phyloP scores from a whole-genome alignment of 1,284 basidiomycete species.

The Leccinum variabile region DNA sequence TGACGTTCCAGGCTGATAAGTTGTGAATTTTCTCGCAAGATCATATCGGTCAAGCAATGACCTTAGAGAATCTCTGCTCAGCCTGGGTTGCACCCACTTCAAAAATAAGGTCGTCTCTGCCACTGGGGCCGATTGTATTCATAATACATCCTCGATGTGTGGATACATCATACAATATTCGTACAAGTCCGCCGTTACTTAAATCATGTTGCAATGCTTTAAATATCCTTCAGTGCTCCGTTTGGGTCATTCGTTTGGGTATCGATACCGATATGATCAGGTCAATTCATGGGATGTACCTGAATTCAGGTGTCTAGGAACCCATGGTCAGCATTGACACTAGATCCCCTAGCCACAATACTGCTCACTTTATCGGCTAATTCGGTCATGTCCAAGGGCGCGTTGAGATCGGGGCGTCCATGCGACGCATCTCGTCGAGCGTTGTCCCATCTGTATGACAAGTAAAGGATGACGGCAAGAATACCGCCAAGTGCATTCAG shows the following conservation, averaged over 20 bases:
- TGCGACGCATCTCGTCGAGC: conserved; percentile 51
- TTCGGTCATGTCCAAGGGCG: conserved; percentile 59
- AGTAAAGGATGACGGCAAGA: conserved; percentile 51
- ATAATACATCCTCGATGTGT: not conserved
- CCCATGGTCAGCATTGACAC: not conserved
- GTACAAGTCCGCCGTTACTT: not conserved
- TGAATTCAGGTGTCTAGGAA: conserved; percentile 21
- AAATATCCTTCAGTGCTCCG: not conserved
- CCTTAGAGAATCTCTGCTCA: not conserved
- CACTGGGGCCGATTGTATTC: not conserved
- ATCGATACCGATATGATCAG: not conserved
- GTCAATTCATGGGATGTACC: conserved; percentile 24
- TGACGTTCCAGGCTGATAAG: no score
- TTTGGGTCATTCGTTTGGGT: not conserved
- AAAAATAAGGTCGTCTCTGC: not conserved
- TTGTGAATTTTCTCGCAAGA: not conserved
- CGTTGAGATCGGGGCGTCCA: conserved; percentile 49
- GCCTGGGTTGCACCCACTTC: not conserved
- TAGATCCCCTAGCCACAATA: not conserved
- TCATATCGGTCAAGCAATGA: not conserved
- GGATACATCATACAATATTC: not conserved
- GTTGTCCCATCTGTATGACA: conserved; percentile 62
- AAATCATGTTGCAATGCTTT: not conserved
- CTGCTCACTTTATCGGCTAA: conserved; percentile 64
- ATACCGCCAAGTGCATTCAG: conserved; percentile 52